phyloP scores from a whole-genome alignment of 805 yeast species.

The Wickerhamomyces ciferrii region DNA sequence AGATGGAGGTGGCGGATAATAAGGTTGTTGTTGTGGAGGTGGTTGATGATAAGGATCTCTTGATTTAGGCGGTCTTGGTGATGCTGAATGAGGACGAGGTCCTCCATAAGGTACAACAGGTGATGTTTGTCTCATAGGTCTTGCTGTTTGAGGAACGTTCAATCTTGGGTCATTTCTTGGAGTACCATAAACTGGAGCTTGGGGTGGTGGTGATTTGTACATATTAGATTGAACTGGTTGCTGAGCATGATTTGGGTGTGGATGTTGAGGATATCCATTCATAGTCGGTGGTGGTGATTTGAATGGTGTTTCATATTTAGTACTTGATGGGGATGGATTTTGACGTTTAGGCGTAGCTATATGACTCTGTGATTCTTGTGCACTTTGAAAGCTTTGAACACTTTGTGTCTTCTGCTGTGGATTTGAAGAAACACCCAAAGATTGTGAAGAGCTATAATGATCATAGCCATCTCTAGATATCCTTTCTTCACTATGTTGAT shows the following conservation, averaged over 20 bases:
- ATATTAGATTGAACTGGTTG: background rate
- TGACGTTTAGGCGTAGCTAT: background rate
- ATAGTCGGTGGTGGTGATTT: background rate
- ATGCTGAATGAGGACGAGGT: background rate
- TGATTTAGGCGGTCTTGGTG: conserved; percentile 1
- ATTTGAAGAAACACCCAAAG: too few species aligned
- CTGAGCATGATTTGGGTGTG: background rate
- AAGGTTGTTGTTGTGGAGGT: conserved; percentile 1
- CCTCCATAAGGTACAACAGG: background rate
- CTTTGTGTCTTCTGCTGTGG: background rate
- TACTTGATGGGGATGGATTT: background rate
- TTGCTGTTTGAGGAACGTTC: background rate
- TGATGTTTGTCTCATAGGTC: background rate
- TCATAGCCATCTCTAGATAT: background rate
- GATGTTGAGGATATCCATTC: background rate
- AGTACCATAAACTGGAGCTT: background rate
- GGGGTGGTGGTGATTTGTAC: background rate
- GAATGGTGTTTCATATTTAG: background rate
- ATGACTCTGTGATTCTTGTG: background rate
- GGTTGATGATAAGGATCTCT: background rate
- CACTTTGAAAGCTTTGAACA: background rate
- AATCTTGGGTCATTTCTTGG: background rate
- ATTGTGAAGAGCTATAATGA: background rate
- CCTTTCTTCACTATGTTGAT: background rate
- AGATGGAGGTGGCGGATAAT: background rate